Percentiles rank a stretch among this genome's conserved stretches.
phyloP scores from a whole-genome alignment of 768 basidiomycete genomes.

The Auriscalpium orientale region DNA sequence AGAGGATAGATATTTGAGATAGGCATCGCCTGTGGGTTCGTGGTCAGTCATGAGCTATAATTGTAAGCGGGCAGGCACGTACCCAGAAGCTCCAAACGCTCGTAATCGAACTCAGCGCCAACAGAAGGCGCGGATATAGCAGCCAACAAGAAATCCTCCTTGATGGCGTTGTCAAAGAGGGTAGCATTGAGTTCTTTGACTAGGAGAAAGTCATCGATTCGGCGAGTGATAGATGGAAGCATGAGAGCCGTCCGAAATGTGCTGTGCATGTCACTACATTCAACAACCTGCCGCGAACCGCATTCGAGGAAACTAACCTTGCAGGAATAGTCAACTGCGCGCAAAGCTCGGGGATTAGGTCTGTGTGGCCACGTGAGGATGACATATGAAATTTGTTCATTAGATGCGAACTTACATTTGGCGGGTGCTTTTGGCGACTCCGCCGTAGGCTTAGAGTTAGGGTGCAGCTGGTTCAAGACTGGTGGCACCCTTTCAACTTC shows the following conservation, averaged over 20 bases:
- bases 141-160: slow-evolving; percentile 50
- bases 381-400: slow-evolving; percentile 14
- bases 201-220: slow-evolving; percentile 68
- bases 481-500: slow-evolving; percentile 51
- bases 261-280: slow-evolving; percentile 28
- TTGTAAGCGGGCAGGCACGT: background rate
- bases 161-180: slow-evolving; percentile 55
- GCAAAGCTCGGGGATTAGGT: slow-evolving; percentile 80
- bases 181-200: slow-evolving; percentile 72
- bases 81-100: slow-evolving; percentile 82
- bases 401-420: slow-evolving; percentile 45
- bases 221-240: slow-evolving; percentile 65
- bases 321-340: slow-evolving; percentile 65
- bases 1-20: slow-evolving; percentile 73
- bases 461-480: slow-evolving; percentile 53
- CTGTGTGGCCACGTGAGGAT: slow-evolving; percentile 29
- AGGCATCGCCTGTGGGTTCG: slow-evolving; percentile 57
- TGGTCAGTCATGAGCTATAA: background rate
- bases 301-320: slow-evolving; percentile 36
- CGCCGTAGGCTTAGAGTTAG: slow-evolving; percentile 34
- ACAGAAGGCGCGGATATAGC: slow-evolving; percentile 69
- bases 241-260: slow-evolving; percentile 60
- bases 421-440: slow-evolving; percentile 33
- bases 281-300: background rate
- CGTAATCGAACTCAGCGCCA: slow-evolving; percentile 68